A percentile compares a stretch with the other conserved stretches of the same genome.
These are phyloP conservation scores for Mycena maculata DNA, from an alignment of 768 basidiomycete species.

Conservation along the genomic window DNA sequence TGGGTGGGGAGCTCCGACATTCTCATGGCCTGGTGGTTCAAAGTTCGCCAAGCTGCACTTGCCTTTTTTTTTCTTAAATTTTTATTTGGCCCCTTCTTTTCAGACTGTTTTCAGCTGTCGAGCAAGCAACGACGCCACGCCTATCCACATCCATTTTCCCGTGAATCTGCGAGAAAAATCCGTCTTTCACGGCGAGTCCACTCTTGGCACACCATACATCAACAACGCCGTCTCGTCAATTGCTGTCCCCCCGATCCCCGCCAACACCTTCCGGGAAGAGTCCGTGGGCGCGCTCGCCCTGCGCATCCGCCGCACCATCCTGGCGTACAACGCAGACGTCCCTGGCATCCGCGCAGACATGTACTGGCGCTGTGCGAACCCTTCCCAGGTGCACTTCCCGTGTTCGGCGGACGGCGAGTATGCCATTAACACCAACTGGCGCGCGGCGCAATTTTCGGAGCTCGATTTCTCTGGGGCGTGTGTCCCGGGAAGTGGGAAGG, in stretches of 20 bases:
- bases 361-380: conserved; percentile 7
- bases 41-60: background rate
- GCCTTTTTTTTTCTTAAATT: background rate
- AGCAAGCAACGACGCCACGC: background rate
- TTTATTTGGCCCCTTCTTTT: background rate
- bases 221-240: conserved; percentile 16
- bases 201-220: conserved; percentile 9
- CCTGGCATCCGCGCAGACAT: background rate
- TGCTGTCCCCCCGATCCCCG: conserved; percentile 4
- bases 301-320: conserved; percentile 18
- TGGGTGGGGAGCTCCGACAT: conserved; percentile 22
- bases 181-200: background rate
- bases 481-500: background rate
- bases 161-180: conserved; percentile 5
- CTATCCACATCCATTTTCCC: conserved; percentile 10
- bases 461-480: conserved; percentile 14
- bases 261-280: background rate
- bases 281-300: conserved; percentile 11
- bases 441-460: background rate
- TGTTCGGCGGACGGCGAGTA: conserved; percentile 2
- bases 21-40: conserved; percentile 23
- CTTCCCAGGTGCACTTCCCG: background rate
- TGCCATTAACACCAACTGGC: background rate
- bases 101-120: conserved; percentile 3
- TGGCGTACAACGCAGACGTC: conserved; percentile 4